Evolutionary conservation across 73 alveolate genomes (phyloP), one percentile per base, ranked within the genome.

Genomic region (Breviolum minutum): DNA sequence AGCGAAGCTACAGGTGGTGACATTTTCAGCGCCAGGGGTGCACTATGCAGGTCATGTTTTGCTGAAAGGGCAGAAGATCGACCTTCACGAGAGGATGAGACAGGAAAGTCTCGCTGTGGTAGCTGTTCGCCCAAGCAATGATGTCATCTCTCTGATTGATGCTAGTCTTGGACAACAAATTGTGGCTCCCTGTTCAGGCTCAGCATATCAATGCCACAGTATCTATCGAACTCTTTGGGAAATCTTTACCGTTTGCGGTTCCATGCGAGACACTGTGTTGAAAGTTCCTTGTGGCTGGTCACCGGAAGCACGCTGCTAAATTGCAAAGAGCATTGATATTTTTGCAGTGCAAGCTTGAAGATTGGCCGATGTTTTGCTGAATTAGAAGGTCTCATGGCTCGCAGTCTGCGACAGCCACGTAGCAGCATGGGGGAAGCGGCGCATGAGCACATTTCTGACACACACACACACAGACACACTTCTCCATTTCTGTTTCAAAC

Each of bases 231-330:
- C 92, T 12, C 66, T 83, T 13, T 83, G 92, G 92, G 60, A 61
- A 40, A 83, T 83, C 26, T 62, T 83, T 61, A 61, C 61, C 76
- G 61, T 83, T 19, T 83, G 92, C 26, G 92, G 92, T n/a, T 54
- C 92, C 61, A 83, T 83, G 71, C 73, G 92, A 0, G 60, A 61
- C 76, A 29, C 73, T 11, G 71, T 10, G 24, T 61, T 62, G 92
- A 80, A 80, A 48, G 88, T 83, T 20, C 92, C 92, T 9, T 83
- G 92, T 26, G 73, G 92, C 29, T 83, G 92, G 92, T 83, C 92
- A 8, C 92, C 92, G 22, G 24, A 19, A 22, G 92, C 76, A 19
- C 73, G 64, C 24, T 83, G 92, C 54, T 80, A 66, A 80, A 8
- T 30, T 8, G 81, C 24, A 69, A 6, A 69, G 54, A 40, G 54